Base-by-base conservation (phyloP, 2,329 filamentous ascomycete species). In the Karstenula rhodostoma region DNA sequence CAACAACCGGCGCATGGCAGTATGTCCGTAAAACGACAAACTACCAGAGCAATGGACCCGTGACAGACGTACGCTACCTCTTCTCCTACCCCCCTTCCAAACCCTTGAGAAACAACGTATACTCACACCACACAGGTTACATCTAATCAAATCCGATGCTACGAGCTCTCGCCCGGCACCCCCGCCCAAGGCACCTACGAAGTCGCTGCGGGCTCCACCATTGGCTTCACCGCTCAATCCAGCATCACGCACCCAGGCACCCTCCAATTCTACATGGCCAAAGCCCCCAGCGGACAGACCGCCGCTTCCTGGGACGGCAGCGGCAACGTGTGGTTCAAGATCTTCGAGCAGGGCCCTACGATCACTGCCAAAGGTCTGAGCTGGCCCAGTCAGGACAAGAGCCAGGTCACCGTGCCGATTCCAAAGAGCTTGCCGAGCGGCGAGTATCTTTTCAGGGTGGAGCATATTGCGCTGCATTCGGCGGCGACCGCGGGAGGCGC, bases 391-490 rank as follows among this genome's bases (percentile, higher is more conserved):
- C 17, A 58, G 67, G 63, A 2, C 56, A 65, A 10, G 49, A 25
- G 27, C 4, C 52, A 55, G 27, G 68, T 71, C 59, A 72, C 60
- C 32, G 78, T 78, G 46, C 75, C 72, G 1, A 77, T 83, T 33
- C 81, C 81, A 2, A 71, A 67, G 29, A 73, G 71, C 42, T 73
- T 74, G 1, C 80, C 81, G 4, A 67, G 72, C 4, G 81, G 81
- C 12, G 74, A 83, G 61, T 83, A 83, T 66, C 71, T 84, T 9
- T 67, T 83, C 19, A 73, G 81, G 10, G 72, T 80, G 47, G 81
- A 84, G 70, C 81, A 83, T 56, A 81, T 84, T 57, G 81, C 74
- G 12, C 71, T 83, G 35, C 80, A 82, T 62, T 71, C 74, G 52
- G 79, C 77, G 4, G 63, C 67, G 46, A 58, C 61, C 13, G 49